Conservation (phyloP, 164 flowering plant species). For the Nelumbo lutea region DNA sequence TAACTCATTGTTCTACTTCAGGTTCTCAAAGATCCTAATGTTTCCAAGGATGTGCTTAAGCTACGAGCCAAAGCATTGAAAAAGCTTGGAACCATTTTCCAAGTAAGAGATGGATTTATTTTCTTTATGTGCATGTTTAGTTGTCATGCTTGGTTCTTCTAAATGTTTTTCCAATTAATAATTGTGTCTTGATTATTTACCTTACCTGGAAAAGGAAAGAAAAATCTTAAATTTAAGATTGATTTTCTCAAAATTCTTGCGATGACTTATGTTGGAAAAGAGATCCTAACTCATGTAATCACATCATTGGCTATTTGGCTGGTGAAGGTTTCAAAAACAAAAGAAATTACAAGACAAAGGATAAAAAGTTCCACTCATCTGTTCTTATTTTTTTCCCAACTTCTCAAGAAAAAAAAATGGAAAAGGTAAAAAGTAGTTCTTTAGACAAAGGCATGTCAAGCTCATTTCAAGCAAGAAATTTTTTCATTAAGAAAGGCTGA, state of each 20-base stretch:
- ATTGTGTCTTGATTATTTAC: neutral
- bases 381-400: too few relatives aligned
- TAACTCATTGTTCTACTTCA: conserved; percentile 23
- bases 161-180: neutral
- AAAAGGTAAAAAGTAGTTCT: too few relatives aligned
- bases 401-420: too few relatives aligned
- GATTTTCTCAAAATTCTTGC: neutral
- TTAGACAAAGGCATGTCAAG: too few relatives aligned
- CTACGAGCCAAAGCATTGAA: conserved; percentile 65
- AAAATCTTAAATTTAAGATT: neutral
- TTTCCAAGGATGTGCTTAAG: conserved; percentile 57
- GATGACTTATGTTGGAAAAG: neutral
- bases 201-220: neutral
- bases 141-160: neutral
- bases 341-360: too few relatives aligned
- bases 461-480: too few relatives aligned
- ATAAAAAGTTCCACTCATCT: too few relatives aligned
- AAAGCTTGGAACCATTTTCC: conserved; percentile 85
- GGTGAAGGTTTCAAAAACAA: neutral
- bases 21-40: conserved; percentile 75
- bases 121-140: neutral
- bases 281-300: too few relatives aligned
- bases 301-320: too few relatives aligned
- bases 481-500: too few relatives aligned
- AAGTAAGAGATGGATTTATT: conserved; percentile 35